These are phyloP conservation scores for Choricystis sp. DNA, from an alignment of 139 green algal genomes.

Conservation along the genomic window DNA sequence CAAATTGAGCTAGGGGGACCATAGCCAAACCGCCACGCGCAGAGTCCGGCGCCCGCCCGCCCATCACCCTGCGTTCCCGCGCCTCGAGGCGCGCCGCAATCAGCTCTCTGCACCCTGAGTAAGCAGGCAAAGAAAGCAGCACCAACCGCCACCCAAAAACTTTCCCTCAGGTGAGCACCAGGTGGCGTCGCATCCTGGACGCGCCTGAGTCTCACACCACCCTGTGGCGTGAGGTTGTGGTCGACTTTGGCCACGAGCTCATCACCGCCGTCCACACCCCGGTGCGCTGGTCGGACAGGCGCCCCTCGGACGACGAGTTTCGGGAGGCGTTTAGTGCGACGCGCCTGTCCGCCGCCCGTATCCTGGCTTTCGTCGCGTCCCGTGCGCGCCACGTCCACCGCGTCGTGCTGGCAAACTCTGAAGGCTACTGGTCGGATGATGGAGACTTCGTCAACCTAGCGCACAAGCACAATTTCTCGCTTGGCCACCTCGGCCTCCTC, in stretches of 20 bases:
- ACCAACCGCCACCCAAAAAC: no score
- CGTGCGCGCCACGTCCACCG: conserved; percentile 10
- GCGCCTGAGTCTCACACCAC: conserved; percentile 11
- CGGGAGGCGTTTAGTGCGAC: conserved; percentile 5
- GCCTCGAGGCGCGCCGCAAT: no score
- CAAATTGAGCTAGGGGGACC: no score
- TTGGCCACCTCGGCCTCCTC: conserved; percentile 27
- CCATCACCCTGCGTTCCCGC: no score
- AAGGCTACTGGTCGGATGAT: conserved; percentile 32
- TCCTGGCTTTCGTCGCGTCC: conserved; percentile 27
- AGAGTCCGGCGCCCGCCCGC: no score
- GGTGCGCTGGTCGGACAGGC: conserved; percentile 27
- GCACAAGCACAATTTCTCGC: conserved; percentile 39
- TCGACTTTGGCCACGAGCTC: conserved; percentile 49
- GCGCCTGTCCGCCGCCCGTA: conserved; percentile 14
- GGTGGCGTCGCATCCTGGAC: conserved; percentile 24
- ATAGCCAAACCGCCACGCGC: no score
- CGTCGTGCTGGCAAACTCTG: conserved; percentile 32
- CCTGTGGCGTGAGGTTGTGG: conserved; percentile 22
- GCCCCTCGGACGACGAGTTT: conserved; percentile 30
- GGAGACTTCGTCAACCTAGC: conserved; percentile 29
- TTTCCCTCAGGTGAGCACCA: conserved; percentile 40
- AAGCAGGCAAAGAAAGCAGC: no score
- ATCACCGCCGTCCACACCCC: conserved; percentile 42
- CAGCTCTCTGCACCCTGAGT: no score